Evolutionary conservation across 176 grass and related monocot species (phyloP), one percentile per base, ranked within the genome.

Genomic region (Oryza glaberrima): DNA sequence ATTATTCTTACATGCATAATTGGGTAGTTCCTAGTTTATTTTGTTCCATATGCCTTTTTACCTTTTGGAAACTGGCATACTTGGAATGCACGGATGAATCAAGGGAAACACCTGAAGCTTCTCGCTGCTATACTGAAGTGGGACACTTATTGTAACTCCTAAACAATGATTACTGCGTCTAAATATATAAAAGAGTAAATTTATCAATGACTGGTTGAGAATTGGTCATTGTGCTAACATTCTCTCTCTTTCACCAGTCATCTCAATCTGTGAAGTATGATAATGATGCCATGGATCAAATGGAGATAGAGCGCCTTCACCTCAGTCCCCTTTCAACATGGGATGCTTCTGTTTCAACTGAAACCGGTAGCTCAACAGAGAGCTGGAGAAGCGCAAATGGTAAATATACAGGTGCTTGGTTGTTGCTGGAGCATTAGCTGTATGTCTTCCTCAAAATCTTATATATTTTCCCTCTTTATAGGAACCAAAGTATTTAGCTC

Each of bases 311-410:
- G 65, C 81, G 84, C 56, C 72, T 77, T 88, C 80, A 65, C 56
- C 77, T 81, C 67, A 89, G 88, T 56, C 88, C 81, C 30, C 77
- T 82, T 63, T 91, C 88, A 6, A 86, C 80, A 78, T 84, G 92
- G 72, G 91, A 95, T 69, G 93, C 64, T 66, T 83, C 92, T 82
- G 40, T 92, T 94, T 94, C 95, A 52, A 91, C 78, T 7, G 92
- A 92, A 90, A 98, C 93, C 83, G 95, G 85, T 74, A 94, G 84
- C 82, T 98, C 89, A 61, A 90, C 88, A 74, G 96, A 92, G 88
- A 98, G 83, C 83, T 92, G 77, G 64, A 92, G 86, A 82, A 95
- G 88, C 74, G 79, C 70, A 72, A 95, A 94, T 69, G 91, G 91
- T 98, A 90, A 83, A 44, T 41, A 68, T 35, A 43, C 9, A 86